phyloP scores from a whole-genome alignment of 129 eudicot species.

The Chrysanthemum lavandulifolium region DNA sequence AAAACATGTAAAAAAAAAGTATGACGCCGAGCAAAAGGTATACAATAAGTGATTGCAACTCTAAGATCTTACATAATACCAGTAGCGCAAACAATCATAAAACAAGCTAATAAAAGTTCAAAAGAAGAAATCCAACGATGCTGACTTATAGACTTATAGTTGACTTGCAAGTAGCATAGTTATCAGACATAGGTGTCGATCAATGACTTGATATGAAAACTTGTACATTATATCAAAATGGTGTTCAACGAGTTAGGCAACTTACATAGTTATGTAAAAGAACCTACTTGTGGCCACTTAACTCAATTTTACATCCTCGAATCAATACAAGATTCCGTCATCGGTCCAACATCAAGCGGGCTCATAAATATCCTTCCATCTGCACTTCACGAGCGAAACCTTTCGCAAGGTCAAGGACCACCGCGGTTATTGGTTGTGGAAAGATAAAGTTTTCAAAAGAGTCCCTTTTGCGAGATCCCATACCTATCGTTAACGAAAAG shows the following conservation, averaged over 20 bases:
- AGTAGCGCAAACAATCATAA: too few relatives aligned
- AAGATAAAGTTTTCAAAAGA: constrained; percentile 33
- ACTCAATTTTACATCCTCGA: constrained; percentile 27
- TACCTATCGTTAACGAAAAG: constrained; percentile 23
- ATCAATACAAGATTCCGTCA: constrained; percentile 22
- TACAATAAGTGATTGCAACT: neutral
- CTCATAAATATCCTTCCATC: constrained; percentile 48
- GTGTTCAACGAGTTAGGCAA: neutral
- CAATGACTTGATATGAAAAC: neutral
- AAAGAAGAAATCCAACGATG: too few relatives aligned
- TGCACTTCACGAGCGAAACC: constrained; percentile 42
- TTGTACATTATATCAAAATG: neutral
- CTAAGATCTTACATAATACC: neutral
- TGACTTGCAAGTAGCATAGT: too few relatives aligned
- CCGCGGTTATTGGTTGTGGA: constrained; percentile 43
- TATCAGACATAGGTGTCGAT: too few relatives aligned
- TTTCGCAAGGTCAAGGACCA: constrained; percentile 46
- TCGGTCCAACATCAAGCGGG: constrained; percentile 35
- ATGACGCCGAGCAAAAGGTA: neutral
- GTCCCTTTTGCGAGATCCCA: constrained; percentile 37
- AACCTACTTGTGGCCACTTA: constrained; percentile 46
- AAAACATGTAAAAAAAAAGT: too few relatives aligned
- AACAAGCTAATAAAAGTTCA: too few relatives aligned
- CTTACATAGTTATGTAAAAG: neutral
- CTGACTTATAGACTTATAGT: too few relatives aligned